Conservation (phyloP, 257 asterid species). For the Cordia subcordata region DNA sequence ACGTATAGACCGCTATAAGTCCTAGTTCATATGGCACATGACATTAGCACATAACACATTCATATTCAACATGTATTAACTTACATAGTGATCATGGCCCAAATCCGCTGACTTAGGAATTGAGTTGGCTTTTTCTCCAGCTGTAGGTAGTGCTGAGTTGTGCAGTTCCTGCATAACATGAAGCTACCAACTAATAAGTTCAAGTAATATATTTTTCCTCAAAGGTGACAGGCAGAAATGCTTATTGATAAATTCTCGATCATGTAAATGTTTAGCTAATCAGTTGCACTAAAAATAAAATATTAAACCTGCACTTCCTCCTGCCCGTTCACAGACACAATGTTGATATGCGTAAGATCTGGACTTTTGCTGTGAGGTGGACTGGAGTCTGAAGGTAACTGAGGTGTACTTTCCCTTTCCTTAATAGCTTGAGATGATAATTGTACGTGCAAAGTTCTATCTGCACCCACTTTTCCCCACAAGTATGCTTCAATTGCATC, state of each 20-base stretch:
- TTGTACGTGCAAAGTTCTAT: conserved; percentile 27
- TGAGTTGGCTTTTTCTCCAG: conserved; percentile 32
- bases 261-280: background rate
- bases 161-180: conserved; percentile 36
- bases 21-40: background rate
- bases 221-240: background rate
- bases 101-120: conserved; percentile 25
- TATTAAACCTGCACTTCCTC: conserved; percentile 37
- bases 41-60: conserved; percentile 6
- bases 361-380: conserved; percentile 30
- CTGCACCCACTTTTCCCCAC: conserved; percentile 51
- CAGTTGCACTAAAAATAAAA: background rate
- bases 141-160: conserved; percentile 29
- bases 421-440: conserved; percentile 22
- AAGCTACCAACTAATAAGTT: background rate
- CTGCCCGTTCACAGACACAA: conserved; percentile 26
- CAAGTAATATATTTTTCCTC: too few relatives aligned
- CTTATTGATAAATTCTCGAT: background rate
- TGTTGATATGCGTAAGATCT: conserved; percentile 29
- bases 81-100: conserved; percentile 33
- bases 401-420: conserved; percentile 32
- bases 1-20: background rate
- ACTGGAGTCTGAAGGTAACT: conserved; percentile 36
- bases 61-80: conserved; percentile 22
- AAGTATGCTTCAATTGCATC: conserved; percentile 61